Percentiles rank a stretch among this genome's conserved stretches.
Evolutionary conservation across 2,329 filamentous ascomycete genomes (phyloP).

Genomic region (Penicillium brevicompactum): DNA sequence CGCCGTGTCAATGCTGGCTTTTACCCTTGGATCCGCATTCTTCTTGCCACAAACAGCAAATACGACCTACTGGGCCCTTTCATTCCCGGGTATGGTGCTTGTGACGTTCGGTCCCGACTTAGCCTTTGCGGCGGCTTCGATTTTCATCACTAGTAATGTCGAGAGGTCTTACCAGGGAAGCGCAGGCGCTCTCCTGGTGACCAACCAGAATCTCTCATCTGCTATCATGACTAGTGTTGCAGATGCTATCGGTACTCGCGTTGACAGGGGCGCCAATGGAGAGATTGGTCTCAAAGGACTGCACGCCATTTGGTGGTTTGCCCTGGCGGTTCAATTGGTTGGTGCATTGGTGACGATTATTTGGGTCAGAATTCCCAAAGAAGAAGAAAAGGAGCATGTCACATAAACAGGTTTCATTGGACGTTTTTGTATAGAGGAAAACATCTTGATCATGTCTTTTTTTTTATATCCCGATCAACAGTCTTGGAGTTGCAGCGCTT

Average conservation of each 20-base stretch:
- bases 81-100: conserved; percentile 47
- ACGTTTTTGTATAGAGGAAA: too few relatives aligned
- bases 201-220: conserved; percentile 50
- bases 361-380: conserved; percentile 47
- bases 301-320: conserved; percentile 47
- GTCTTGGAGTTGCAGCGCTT: too few relatives aligned
- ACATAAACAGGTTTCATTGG: conserved; percentile 9
- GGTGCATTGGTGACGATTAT: conserved; percentile 39
- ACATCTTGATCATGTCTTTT: too few relatives aligned
- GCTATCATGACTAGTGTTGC: conserved; percentile 43
- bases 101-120: conserved; percentile 53
- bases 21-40: conserved; percentile 43
- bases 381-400: conserved; percentile 41
- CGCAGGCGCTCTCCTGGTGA: conserved; percentile 50
- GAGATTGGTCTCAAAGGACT: conserved; percentile 37
- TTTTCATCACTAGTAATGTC: conserved; percentile 52
- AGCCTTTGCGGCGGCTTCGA: conserved; percentile 51
- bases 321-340: conserved; percentile 36
- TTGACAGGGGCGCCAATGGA: conserved; percentile 24
- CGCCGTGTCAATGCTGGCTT: conserved; percentile 46
- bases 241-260: conserved; percentile 40
- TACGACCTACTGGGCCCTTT: conserved; percentile 50
- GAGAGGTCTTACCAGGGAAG: conserved; percentile 51
- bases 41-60: conserved; percentile 44
- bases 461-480: too few relatives aligned